Evolutionary conservation across 2,329 filamentous ascomycete species (phyloP).

Genomic region (Cadophora sp.): DNA sequence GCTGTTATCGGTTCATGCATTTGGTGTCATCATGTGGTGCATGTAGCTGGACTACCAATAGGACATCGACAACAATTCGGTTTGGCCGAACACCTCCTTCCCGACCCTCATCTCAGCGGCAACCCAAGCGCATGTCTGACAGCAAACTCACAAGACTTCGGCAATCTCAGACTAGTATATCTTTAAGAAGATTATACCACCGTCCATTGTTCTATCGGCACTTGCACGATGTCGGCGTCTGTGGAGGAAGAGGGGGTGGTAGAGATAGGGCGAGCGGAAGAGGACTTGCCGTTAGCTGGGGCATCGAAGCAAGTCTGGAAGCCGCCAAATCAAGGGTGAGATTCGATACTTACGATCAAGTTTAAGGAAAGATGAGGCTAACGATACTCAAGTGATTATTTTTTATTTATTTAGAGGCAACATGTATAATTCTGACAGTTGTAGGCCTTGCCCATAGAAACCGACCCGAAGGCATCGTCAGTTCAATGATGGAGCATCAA

Average conservation of each 20-base stretch:
- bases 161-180: not conserved
- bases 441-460: constrained; percentile 2
- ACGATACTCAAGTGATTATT: not conserved
- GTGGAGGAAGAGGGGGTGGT: constrained; percentile 5
- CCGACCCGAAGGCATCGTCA: constrained; percentile 14
- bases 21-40: constrained; percentile 12
- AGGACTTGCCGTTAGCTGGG: not conserved
- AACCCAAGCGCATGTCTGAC: not conserved
- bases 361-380: not conserved
- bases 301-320: constrained; percentile 12
- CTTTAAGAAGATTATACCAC: not conserved
- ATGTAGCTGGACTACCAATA: not conserved
- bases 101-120: constrained; percentile 9
- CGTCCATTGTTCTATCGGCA: not conserved
- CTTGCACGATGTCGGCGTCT: not conserved
- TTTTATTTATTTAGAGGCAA: not conserved
- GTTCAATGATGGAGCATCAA: constrained; percentile 19
- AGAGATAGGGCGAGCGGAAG: not conserved
- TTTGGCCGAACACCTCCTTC: not conserved
- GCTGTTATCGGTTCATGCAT: constrained; percentile 10
- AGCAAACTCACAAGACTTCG: not conserved
- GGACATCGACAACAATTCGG: constrained; percentile 9
- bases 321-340: constrained; percentile 11
- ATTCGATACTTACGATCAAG: no score
- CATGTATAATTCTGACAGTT: not conserved